phyloP scores from a whole-genome alignment of 2,329 filamentous ascomycete genomes.

The Westerdykella sp. region DNA sequence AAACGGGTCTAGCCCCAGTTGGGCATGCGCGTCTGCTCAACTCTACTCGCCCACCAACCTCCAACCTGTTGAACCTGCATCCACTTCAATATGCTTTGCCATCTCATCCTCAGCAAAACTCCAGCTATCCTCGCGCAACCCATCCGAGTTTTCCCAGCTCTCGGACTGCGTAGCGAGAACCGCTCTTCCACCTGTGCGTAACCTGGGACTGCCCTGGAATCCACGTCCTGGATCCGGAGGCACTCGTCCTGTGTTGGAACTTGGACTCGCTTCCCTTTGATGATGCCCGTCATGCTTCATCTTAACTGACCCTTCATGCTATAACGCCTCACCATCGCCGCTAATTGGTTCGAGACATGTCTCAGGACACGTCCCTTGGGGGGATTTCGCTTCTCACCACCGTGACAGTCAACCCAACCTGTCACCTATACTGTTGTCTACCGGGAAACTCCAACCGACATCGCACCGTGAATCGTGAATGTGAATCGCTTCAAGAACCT shows the following conservation, averaged over 20 bases:
- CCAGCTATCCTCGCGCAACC: no score
- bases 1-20: slow-evolving; percentile 22
- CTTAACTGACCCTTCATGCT: slow-evolving; percentile 17
- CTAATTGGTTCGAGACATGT: slow-evolving; percentile 21
- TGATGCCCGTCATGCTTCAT: slow-evolving; percentile 15
- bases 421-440: no score
- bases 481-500: no score
- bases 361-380: slow-evolving; percentile 17
- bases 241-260: neutral
- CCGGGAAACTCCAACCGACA: no score
- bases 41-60: slow-evolving; percentile 22
- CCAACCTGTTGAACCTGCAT: neutral
- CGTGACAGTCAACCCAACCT: neutral
- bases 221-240: slow-evolving; percentile 11
- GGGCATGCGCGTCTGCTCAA: neutral
- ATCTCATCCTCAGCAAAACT: slow-evolving; percentile 5
- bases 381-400: slow-evolving; percentile 4
- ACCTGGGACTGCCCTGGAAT: slow-evolving; percentile 9
- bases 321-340: slow-evolving; percentile 7
- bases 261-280: slow-evolving; percentile 16
- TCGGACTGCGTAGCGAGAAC: slow-evolving; percentile 6
- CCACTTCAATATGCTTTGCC: neutral
- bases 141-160: slow-evolving; percentile 11
- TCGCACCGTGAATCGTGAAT: no score
- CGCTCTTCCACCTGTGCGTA: slow-evolving; percentile 17